Percentiles rank a stretch among this genome's conserved stretches.
phyloP scores from a whole-genome alignment of 1,284 basidiomycete genomes.

The Vanrija pseudolonga region DNA sequence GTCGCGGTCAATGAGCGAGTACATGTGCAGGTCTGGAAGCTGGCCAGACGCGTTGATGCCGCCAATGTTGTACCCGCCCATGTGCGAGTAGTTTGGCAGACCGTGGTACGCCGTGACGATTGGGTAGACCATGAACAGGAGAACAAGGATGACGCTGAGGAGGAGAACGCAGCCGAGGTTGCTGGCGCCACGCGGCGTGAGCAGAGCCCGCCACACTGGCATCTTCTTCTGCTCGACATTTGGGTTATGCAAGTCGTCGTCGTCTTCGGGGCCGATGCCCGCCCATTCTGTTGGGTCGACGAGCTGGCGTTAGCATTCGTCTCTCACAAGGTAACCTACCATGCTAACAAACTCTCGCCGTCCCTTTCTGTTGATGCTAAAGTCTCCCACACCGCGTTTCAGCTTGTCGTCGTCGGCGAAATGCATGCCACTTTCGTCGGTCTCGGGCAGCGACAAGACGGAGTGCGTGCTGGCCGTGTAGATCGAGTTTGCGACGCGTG shows the following conservation, averaged over 20 bases:
- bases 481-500: too few relatives aligned
- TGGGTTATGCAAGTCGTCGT: slow-evolving; percentile 48
- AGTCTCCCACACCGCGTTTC: not conserved
- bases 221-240: slow-evolving; percentile 16
- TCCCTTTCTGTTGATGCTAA: slow-evolving; percentile 2
- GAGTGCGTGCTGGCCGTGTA: too few relatives aligned
- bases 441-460: not conserved
- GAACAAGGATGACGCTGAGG: slow-evolving; percentile 53
- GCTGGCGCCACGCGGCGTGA: slow-evolving; percentile 5
- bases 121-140: slow-evolving; percentile 71
- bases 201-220: slow-evolving; percentile 6
- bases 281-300: slow-evolving; percentile 33
- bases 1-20: slow-evolving; percentile 59
- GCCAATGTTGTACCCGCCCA: slow-evolving; percentile 63
- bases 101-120: slow-evolving; percentile 59
- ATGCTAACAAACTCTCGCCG: slow-evolving; percentile 3
- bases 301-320: not conserved
- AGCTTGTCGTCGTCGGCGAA: not conserved
- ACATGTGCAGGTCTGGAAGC: slow-evolving; percentile 46
- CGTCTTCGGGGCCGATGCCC: slow-evolving; percentile 38
- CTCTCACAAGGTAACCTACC: not conserved
- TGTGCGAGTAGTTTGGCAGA: slow-evolving; percentile 1
- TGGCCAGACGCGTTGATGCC: slow-evolving; percentile 62
- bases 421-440: not conserved
- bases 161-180: slow-evolving; percentile 52